Evolutionary conservation across 2,329 filamentous ascomycete genomes (phyloP), one percentile per base, ranked within the genome.

Genomic region (Chaetomium olivaceum): DNA sequence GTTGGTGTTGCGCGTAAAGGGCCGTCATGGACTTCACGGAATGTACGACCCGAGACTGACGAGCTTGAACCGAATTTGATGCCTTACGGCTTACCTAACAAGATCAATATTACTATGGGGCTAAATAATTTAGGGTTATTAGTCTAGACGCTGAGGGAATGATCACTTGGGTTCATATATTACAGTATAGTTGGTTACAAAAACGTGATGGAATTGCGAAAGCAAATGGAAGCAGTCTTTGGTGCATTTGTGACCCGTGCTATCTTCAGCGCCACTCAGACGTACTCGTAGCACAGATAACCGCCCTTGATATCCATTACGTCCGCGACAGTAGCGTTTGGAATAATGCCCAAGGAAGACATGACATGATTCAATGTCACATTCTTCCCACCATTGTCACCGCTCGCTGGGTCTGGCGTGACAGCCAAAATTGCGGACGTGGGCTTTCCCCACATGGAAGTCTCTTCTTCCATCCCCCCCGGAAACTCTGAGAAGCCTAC

Each of bases 281-380:
- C 48, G n/a, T 61, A 61, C 31, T 52, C 58, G 46, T 61, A 61
- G 46, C 58, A 61, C 8, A 61, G 31, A n/a, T 61, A 61, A 1
- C 58, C 58, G 21, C 58, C 58, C 58, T 33, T 51, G 2, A 23
- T 61, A 21, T 52, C 36, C 58, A 61, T 61, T 3, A 61, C 46
- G n/a, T 61, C 58, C 8, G 58, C 58, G 25, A 61, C 58, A n/a
- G 58, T 61, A n/a, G 58, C 58, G n/a, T 61, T 52, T 16, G 58
- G 58, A 39, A 61, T 61, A 21, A 61, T 61, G 14, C 58, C 58
- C 27, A 61, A 21, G 16, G 58, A 61, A 11, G 58, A 61, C 25
- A 61, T 51, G 43, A 50, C 21, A 29, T 61, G 58, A 14, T 61
- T 52, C 46, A 61, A 29, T 9, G 58, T 61, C 27, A 61, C 9